These are phyloP conservation scores for Trichoderma aggressivum DNA, from an alignment of 2,329 filamentous ascomycete genomes.

Conservation along the genomic window DNA sequence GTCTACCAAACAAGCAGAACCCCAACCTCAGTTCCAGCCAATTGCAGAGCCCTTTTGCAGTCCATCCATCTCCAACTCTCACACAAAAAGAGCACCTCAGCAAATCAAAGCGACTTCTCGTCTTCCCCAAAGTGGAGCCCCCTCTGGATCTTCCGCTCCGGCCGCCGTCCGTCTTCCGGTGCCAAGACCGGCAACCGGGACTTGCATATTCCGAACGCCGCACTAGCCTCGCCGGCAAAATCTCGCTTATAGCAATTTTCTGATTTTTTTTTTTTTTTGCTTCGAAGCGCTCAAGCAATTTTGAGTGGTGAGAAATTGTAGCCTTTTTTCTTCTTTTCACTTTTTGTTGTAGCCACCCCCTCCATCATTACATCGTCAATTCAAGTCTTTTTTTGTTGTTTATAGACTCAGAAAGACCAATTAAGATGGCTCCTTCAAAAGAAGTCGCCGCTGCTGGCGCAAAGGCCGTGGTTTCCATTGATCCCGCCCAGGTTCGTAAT, in stretches of 20 bases:
- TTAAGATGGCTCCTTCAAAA: constrained; percentile 42
- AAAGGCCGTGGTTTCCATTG: constrained; percentile 34
- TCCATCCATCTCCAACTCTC: not conserved
- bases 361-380: constrained; percentile 26
- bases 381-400: not conserved
- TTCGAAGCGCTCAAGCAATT: not conserved
- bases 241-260: constrained; percentile 26
- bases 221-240: constrained; percentile 25
- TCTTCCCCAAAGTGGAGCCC: constrained; percentile 18
- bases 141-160: constrained; percentile 19
- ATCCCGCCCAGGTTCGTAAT: constrained; percentile 40
- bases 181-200: constrained; percentile 26
- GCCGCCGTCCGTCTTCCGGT: constrained; percentile 20
- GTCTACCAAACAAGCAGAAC: not conserved
- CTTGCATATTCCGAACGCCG: constrained; percentile 36
- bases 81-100: not conserved
- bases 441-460: constrained; percentile 35
- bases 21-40: not conserved
- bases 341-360: constrained; percentile 11
- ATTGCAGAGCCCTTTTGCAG: not conserved
- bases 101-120: not conserved
- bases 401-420: not conserved
- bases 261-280: constrained; percentile 20
- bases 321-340: not conserved
- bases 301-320: constrained; percentile 8